A percentile compares a stretch with the other conserved stretches of the same genome.
Conservation (phyloP, 345 rosid species). For the Acer campestre region DNA sequence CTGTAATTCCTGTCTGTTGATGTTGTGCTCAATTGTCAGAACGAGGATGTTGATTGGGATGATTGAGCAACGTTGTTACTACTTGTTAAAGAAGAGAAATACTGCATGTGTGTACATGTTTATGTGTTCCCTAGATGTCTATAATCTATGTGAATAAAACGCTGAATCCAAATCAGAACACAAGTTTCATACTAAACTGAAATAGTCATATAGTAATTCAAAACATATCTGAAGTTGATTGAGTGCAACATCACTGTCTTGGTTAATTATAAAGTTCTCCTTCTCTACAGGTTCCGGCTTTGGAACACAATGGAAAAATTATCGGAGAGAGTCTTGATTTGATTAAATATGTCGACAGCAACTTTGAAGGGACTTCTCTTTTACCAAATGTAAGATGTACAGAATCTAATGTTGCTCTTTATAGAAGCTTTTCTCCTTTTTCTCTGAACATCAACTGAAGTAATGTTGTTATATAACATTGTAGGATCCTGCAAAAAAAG, state of each 20-base stretch:
- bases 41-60: neutral
- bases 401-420: neutral
- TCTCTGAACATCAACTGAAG: neutral
- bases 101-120: neutral
- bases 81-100: neutral
- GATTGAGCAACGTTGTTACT: neutral
- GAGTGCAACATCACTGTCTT: neutral
- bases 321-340: slow-evolving; percentile 89
- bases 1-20: neutral
- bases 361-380: slow-evolving; percentile 84
- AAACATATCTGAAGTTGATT: too few species aligned
- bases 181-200: neutral
- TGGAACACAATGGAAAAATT: slow-evolving; percentile 89
- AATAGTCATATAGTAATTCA: neutral
- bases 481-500: slow-evolving; percentile 70
- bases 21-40: neutral
- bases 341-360: slow-evolving; percentile 72
- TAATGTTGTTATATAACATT: slow-evolving; percentile 18
- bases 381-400: slow-evolving; percentile 52
- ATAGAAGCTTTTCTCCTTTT: neutral
- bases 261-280: neutral
- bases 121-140: neutral
- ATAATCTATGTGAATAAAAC: neutral
- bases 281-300: slow-evolving; percentile 67
- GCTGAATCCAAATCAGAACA: neutral